These are phyloP conservation scores for Hypoxylon lenormandii DNA, from an alignment of 495 filamentous ascomycete species.

Conservation along the genomic window DNA sequence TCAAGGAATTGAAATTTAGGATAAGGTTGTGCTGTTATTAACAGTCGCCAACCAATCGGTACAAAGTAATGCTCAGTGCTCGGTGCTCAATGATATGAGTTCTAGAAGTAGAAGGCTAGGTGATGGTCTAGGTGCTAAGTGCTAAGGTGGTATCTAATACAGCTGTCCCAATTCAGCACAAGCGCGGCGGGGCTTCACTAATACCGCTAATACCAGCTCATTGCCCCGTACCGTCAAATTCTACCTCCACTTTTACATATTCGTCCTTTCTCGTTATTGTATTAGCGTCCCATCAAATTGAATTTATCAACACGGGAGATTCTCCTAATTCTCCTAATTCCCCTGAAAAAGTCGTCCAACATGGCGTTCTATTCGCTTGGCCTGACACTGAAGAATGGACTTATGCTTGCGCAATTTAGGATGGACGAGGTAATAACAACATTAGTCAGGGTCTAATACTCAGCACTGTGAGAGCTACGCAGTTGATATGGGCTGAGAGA, in stretches of 20 bases:
- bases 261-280: conserved; percentile 28
- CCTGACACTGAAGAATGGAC: conserved; percentile 1
- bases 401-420: conserved; percentile 21
- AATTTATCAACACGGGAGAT: conserved; percentile 23
- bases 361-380: conserved; percentile 18
- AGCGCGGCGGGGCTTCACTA: conserved; percentile 18
- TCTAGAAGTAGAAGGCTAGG: conserved; percentile 44
- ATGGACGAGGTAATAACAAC: not conserved
- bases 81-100: conserved; percentile 3
- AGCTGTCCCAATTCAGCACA: conserved; percentile 36
- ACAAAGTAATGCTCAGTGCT: no score
- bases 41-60: conserved; percentile 36
- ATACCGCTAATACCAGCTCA: no score
- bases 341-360: no score
- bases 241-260: conserved; percentile 15
- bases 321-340: conserved; percentile 15
- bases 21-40: conserved; percentile 49
- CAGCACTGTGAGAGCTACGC: not conserved
- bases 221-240: conserved; percentile 13
- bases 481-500: conserved; percentile 1
- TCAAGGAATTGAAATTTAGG: conserved; percentile 33
- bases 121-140: no score
- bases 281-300: conserved; percentile 40
- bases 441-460: not conserved
- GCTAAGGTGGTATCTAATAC: not conserved